Evolutionary conservation across 108 stramenopile species (phyloP).

Genomic region (Aureococcus anophagefferens): DNA sequence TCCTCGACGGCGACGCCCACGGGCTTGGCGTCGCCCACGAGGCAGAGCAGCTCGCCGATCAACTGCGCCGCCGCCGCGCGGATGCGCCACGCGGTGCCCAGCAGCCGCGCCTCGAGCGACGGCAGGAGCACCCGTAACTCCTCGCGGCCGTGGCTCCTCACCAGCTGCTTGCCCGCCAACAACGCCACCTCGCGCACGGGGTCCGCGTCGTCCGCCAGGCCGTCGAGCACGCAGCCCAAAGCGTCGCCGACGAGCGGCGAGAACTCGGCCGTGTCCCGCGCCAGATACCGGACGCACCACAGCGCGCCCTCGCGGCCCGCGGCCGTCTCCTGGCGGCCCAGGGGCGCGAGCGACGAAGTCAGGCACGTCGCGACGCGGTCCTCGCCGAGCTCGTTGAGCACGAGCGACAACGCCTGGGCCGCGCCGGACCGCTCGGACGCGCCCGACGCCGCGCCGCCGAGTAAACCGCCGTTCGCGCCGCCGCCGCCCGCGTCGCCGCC

Average conservation of each 20-base stretch:
- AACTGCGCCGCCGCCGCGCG: constrained; percentile 84
- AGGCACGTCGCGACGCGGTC: constrained; percentile 6
- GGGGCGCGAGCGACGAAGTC: constrained; percentile 15
- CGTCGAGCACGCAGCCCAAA: constrained; percentile 80
- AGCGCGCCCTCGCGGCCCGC: constrained; percentile 80
- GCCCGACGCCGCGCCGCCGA: neutral
- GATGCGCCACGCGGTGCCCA: constrained; percentile 82
- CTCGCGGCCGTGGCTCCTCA: constrained; percentile 74
- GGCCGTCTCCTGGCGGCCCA: constrained; percentile 4
- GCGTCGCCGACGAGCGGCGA: constrained; percentile 65
- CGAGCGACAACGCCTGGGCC: constrained; percentile 88
- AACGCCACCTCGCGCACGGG: constrained; percentile 85
- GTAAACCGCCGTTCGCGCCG: too few relatives aligned
- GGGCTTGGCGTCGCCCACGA: constrained; percentile 82
- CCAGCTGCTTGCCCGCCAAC: constrained; percentile 86
- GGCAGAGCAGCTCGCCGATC: constrained; percentile 83
- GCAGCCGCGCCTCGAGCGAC: constrained; percentile 76
- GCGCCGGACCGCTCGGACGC: constrained; percentile 82
- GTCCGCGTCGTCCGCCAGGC: constrained; percentile 89
- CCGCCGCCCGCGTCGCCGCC: neutral
- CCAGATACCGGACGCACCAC: constrained; percentile 42
- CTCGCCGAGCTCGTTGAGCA: constrained; percentile 78
- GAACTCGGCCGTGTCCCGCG: constrained; percentile 69
- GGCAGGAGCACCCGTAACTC: constrained; percentile 86
- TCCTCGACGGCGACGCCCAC: constrained; percentile 63